Evolutionary conservation across 2,329 filamentous ascomycete species (phyloP).

Genomic region (Lasiodiplodia gonubiensis): DNA sequence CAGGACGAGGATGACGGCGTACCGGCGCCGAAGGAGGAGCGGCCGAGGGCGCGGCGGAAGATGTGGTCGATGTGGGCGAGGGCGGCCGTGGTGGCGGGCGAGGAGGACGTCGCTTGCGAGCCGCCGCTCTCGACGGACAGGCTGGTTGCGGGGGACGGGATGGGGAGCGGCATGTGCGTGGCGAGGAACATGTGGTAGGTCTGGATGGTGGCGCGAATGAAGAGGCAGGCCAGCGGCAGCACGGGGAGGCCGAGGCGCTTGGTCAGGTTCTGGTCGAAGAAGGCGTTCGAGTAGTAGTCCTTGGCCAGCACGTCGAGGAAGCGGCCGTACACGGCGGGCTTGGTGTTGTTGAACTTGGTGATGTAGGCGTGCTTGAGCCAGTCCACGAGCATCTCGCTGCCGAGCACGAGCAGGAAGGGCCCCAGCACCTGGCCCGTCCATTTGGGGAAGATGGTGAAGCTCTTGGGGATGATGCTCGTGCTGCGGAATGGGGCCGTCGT

Average conservation of each 20-base stretch:
- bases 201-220: constrained; percentile 91
- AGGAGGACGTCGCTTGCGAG: constrained; percentile 49
- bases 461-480: constrained; percentile 81
- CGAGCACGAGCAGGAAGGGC: constrained; percentile 91
- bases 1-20: constrained; percentile 41
- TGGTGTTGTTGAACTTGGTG: constrained; percentile 97
- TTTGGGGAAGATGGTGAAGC: constrained; percentile 86
- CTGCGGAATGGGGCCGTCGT: constrained; percentile 64
- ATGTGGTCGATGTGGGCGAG: constrained; percentile 79
- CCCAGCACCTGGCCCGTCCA: constrained; percentile 90
- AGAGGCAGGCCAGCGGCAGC: constrained; percentile 90
- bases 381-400: constrained; percentile 95
- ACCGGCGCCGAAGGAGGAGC: constrained; percentile 68
- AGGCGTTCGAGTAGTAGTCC: constrained; percentile 97
- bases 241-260: constrained; percentile 88
- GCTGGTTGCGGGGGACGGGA: constrained; percentile 70
- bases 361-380: constrained; percentile 98
- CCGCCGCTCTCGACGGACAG: constrained; percentile 60
- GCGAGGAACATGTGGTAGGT: constrained; percentile 98
- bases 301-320: constrained; percentile 95
- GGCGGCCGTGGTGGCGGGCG: constrained; percentile 76
- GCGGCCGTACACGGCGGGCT: constrained; percentile 84
- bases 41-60: constrained; percentile 76
- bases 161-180: constrained; percentile 78
- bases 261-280: constrained; percentile 86